Conservation (phyloP, 2,329 filamentous ascomycete species). For the Graphium sp. region DNA sequence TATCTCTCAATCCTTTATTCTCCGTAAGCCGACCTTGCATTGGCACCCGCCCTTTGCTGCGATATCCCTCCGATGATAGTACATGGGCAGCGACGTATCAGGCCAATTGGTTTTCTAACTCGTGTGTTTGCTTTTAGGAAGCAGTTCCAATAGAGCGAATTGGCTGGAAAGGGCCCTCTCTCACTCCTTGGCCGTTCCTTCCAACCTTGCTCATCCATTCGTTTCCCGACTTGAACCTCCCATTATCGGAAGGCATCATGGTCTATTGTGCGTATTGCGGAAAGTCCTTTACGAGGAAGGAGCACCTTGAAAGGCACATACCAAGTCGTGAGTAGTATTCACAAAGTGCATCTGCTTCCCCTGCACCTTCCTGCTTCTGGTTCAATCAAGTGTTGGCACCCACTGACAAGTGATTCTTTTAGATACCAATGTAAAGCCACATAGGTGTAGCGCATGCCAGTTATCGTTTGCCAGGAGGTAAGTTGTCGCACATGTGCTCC, state of each 20-base stretch:
- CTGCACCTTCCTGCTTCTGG: no score
- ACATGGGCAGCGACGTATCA: no score
- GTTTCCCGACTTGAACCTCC: not conserved
- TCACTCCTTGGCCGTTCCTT: not conserved
- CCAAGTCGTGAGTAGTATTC: constrained; percentile 24
- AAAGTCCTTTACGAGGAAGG: constrained; percentile 36
- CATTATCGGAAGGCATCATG: constrained; percentile 11
- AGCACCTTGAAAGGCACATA: constrained; percentile 37
- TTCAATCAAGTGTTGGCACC: not conserved
- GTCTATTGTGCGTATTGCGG: constrained; percentile 37
- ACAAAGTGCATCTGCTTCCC: not conserved
- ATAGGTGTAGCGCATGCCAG: constrained; percentile 29
- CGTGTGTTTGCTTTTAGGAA: not conserved
- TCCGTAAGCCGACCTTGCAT: no score
- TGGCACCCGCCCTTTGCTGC: no score
- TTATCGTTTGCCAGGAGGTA: constrained; percentile 32
- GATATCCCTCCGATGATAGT: no score
- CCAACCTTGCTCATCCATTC: not conserved
- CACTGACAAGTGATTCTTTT: not conserved
- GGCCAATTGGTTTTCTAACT: no score
- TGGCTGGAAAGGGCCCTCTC: no score
- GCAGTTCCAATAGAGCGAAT: not conserved
- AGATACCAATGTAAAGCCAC: constrained; percentile 39
- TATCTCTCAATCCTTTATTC: no score
- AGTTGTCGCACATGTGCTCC: constrained; percentile 5